Base-by-base conservation (phyloP, 2,329 filamentous ascomycete species). In the Scytalidium sp. region DNA sequence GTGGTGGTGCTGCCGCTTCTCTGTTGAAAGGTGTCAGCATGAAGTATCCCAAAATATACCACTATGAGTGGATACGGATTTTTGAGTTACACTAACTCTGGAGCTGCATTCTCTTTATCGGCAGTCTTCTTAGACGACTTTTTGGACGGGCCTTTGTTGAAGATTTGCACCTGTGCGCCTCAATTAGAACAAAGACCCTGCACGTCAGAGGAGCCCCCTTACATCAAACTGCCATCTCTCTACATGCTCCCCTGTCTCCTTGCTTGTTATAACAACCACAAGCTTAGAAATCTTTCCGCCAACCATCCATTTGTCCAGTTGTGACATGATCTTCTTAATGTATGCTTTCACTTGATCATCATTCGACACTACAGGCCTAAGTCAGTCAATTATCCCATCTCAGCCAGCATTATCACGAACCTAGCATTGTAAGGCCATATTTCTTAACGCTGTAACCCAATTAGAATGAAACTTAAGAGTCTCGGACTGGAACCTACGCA, bases 171-270 rank as follows among this genome's bases (percentile, higher is more conserved):
- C 76, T 80, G 20, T 29, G 20, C 43, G 2, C 50, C n/a, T 32
- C 7, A 50, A n/a, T 32, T 42, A 36, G 32, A 36, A 7, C 32
- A 4, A n/a, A n/a, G 32, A n/a, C 11, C 25, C 3, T n/a, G 17
- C 41, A 19, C 1, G 21, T 17, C 23, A 10, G 46, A 62, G 17
- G 13, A 36, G 17, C 32, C 17, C 6, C 13, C 69, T 52, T 60
- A 96, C 93, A 68, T 97, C 92, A 64, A 99, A 99, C 68, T 99
- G 93, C 94, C 94, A 99, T 56, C 94, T 80, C 75, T 99, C 94
- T 41, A 99, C 84, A 69, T 96, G 88, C 67, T 97, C 92, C 56
- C 93, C 94, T 0, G 92, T 96, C 70, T 99, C 94, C 71, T 97
- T 97, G 75, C 88, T 89, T 25, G 93, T 97, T 59, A 99, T 92